phyloP scores from a whole-genome alignment of 2,329 filamentous ascomycete genomes.

The Penicillium sp. region DNA sequence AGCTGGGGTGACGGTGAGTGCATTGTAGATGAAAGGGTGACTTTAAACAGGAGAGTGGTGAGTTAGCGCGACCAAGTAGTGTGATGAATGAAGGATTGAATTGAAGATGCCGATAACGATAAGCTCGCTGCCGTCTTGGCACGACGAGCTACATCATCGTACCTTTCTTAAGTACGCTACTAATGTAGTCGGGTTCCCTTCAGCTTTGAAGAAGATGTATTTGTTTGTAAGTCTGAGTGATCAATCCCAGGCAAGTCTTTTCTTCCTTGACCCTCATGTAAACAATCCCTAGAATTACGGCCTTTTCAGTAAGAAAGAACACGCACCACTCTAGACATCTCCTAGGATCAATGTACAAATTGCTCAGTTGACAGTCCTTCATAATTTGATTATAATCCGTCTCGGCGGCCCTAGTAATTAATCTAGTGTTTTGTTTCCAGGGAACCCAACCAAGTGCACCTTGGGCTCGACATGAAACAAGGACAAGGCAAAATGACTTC shows the following conservation, averaged over 20 bases:
- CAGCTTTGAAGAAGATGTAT: not conserved
- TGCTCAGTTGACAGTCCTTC: slow-evolving; percentile 17
- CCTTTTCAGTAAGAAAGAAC: not conserved
- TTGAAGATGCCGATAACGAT: slow-evolving; percentile 2
- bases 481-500: slow-evolving; percentile 26
- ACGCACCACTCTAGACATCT: not conserved
- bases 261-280: too few species aligned
- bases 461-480: slow-evolving; percentile 24
- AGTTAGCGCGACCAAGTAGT: not conserved
- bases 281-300: not conserved
- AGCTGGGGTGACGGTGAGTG: slow-evolving; percentile 46
- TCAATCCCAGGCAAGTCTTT: not conserved
- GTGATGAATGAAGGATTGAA: not conserved
- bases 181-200: not conserved
- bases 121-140: slow-evolving; percentile 8
- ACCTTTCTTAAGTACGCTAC: not conserved
- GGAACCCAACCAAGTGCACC: slow-evolving; percentile 20
- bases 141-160: not conserved
- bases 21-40: slow-evolving; percentile 28
- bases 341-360: not conserved
- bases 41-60: not conserved
- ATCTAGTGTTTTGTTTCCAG: slow-evolving; percentile 31
- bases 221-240: not conserved
- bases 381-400: slow-evolving; percentile 24
- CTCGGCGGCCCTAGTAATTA: slow-evolving; percentile 25